These are phyloP conservation scores for Theileria annulata DNA, from an alignment of 169 alveolate species.

Conservation along the genomic window DNA sequence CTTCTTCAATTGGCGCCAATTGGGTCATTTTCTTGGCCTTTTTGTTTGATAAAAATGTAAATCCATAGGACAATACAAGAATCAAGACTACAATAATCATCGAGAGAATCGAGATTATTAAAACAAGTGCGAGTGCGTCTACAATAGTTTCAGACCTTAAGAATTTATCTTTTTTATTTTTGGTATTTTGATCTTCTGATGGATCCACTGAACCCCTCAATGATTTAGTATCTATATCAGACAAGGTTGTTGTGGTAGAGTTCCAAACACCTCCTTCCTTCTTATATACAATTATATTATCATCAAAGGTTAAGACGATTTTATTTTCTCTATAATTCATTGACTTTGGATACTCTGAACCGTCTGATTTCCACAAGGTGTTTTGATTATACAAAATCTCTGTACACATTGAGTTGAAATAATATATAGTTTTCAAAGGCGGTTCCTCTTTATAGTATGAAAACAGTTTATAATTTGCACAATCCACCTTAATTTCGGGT, in stretches of 20 bases:
- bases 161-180: background rate
- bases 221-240: background rate
- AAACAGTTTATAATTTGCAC: background rate
- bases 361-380: background rate
- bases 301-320: background rate
- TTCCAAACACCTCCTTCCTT: background rate
- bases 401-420: background rate
- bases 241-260: background rate
- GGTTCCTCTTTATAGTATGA: background rate
- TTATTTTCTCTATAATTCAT: background rate
- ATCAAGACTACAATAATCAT: background rate
- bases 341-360: background rate
- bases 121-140: constrained; percentile 3
- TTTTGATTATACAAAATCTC: background rate
- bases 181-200: background rate
- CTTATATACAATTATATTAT: background rate
- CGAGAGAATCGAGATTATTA: background rate
- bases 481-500: background rate
- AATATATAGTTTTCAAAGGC: background rate
- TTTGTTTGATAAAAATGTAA: background rate
- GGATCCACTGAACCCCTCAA: background rate
- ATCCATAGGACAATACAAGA: constrained; percentile 5
- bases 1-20: background rate
- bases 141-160: background rate
- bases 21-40: background rate